Percentiles rank a stretch among this genome's conserved stretches.
These are phyloP conservation scores for Aspergillus asperescens DNA, from an alignment of 495 filamentous ascomycete species.

Conservation along the genomic window DNA sequence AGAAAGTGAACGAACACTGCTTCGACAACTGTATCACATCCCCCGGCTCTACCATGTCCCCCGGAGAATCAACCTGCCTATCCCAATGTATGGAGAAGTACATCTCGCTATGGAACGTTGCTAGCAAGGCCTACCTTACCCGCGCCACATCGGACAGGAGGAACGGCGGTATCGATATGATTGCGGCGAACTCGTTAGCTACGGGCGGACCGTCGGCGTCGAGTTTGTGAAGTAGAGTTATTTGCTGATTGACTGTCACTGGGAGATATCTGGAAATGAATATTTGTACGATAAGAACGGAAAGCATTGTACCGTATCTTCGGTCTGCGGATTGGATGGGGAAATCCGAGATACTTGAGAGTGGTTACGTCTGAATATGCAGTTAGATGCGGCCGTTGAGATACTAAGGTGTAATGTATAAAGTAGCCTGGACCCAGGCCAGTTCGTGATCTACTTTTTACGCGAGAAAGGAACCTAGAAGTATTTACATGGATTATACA, in stretches of 20 bases:
- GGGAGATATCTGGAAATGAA: neutral
- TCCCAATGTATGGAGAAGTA: conserved; percentile 96
- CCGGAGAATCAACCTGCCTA: conserved; percentile 69
- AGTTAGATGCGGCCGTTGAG: neutral
- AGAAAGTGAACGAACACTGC: conserved; percentile 98
- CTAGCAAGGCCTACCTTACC: conserved; percentile 67
- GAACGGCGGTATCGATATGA: conserved; percentile 28
- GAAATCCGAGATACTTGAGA: too few species aligned
- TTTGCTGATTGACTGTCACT: too few species aligned
- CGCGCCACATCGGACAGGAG: conserved; percentile 62
- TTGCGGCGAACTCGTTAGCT: conserved; percentile 26
- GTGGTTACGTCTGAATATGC: neutral
- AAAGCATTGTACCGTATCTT: neutral
- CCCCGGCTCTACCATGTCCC: conserved; percentile 70
- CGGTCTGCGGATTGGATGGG: neutral
- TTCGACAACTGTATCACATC: conserved; percentile 89
- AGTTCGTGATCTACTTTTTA: conserved; percentile 15
- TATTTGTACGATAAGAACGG: conserved; percentile 7
- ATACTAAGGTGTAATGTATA: neutral
- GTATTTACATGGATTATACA: conserved; percentile 23
- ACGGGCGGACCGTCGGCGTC: conserved; percentile 17
- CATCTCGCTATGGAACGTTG: conserved; percentile 85
- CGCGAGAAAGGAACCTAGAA: conserved; percentile 16
- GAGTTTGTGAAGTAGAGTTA: conserved; percentile 6
- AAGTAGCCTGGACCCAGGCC: neutral